Evolutionary conservation across 2,329 filamentous ascomycete species (phyloP), one percentile per base, ranked within the genome.

Genomic region (Orbilia oligospora): DNA sequence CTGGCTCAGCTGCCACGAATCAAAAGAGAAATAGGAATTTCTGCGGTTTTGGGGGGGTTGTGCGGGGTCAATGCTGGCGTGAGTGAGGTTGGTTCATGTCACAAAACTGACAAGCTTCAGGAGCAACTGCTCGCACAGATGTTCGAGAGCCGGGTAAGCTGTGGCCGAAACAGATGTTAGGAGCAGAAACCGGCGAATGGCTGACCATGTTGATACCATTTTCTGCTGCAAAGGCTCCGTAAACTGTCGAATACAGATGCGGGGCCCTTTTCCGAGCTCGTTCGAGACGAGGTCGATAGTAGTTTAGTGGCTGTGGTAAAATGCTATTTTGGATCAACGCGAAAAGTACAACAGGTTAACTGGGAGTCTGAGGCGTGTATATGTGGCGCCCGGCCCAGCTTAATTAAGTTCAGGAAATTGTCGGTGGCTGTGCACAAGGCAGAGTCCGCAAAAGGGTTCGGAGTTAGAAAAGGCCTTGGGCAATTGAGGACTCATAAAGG

Each of bases 11-110:
- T n/a, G n/a, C 53, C 30, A 58, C 53, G 53, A n/a, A 64, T 30
- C 6, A 30, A 30, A 30, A 30, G 27, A 30, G 6, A 20, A 46
- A 41, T 41, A 33, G 38, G 51, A 67, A 22, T 53, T 73, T 67
- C 70, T 67, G 27, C 44, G 56, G 49, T 64, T 71, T 46, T 51
- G 48, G 22, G 58, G 48, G 27, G 27, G n/a, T n/a, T 10, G 58
- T 73, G 61, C 61, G 61, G 61, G 70, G 70, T 66, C 65, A 67
- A 55, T 73, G 61, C 30, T 61, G 56, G 16, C 27, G 22, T 53
- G 49, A 20, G 33, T 64, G 49, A 73, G 18, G 44, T 18, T 18
- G 38, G 58, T 22, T 58, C 53, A 22, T 58, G 53, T 61, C 56
- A 61, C 36, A 41, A 61, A 27, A 41, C 36, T 41, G 56, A 22